Conservation (phyloP, 2,329 filamentous ascomycete species). For the Alternaria sp. region DNA sequence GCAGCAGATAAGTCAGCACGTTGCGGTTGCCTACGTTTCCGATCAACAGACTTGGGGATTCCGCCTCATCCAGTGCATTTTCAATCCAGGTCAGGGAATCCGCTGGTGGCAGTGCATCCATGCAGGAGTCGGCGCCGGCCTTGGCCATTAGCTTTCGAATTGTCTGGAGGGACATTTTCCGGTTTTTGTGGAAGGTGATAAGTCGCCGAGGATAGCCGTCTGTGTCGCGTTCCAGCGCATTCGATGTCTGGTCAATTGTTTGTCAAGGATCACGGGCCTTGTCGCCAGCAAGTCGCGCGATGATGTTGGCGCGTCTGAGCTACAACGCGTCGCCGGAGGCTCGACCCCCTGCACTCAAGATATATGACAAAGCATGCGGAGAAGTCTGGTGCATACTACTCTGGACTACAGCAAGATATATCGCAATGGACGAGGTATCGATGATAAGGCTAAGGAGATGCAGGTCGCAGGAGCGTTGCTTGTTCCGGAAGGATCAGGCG, state of each 20-base stretch:
- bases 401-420: neutral
- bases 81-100: constrained; percentile 10
- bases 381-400: neutral
- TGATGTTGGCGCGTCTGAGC: constrained; percentile 1
- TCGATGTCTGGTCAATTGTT: neutral
- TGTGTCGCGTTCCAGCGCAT: neutral
- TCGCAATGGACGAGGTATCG: neutral
- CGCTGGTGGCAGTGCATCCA: constrained; percentile 8
- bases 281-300: neutral
- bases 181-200: neutral
- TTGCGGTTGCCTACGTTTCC: neutral
- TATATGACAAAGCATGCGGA: neutral
- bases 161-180: constrained; percentile 6
- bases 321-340: neutral
- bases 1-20: constrained; percentile 10
- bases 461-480: constrained; percentile 1
- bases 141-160: constrained; percentile 7
- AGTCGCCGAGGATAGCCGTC: neutral
- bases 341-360: neutral
- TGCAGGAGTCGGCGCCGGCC: neutral
- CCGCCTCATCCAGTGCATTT: neutral
- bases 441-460: neutral
- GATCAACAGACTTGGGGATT: constrained; percentile 1
- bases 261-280: neutral
- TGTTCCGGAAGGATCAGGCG: neutral